These are phyloP conservation scores for Diaporthe humulicola DNA, from an alignment of 2,329 filamentous ascomycete species.

Conservation along the genomic window DNA sequence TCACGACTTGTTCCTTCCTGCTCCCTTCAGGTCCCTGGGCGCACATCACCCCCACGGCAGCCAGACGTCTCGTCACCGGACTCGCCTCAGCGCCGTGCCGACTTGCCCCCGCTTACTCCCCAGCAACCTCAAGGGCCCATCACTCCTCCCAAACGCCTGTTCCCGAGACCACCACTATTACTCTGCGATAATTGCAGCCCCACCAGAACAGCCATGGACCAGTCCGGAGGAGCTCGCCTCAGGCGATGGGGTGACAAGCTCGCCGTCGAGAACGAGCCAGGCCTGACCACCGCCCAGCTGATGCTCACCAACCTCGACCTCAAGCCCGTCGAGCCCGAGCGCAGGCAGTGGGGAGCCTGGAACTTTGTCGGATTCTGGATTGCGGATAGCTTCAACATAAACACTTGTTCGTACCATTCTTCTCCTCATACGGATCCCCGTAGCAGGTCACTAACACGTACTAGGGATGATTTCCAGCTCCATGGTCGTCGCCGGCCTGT, in stretches of 20 bases:
- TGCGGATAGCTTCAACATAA: constrained; percentile 88
- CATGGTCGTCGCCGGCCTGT: constrained; percentile 82
- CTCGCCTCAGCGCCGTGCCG: background rate
- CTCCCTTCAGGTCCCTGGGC: background rate
- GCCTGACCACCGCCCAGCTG: constrained; percentile 82
- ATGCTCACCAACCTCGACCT: constrained; percentile 91
- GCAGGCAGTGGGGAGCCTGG: constrained; percentile 87
- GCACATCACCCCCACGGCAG: background rate
- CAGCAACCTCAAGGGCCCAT: constrained; percentile 20
- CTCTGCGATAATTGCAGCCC: background rate
- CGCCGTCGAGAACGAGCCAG: constrained; percentile 80
- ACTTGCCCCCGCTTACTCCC: background rate
- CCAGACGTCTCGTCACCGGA: background rate
- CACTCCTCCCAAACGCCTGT: constrained; percentile 24
- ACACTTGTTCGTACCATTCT: too few relatives aligned
- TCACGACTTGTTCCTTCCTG: background rate
- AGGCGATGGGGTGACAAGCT: constrained; percentile 69
- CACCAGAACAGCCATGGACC: constrained; percentile 46
- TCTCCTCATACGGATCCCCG: too few relatives aligned
- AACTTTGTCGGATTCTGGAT: constrained; percentile 94
- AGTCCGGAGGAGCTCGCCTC: constrained; percentile 53
- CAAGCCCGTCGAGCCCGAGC: constrained; percentile 82
- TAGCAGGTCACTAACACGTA: too few relatives aligned
- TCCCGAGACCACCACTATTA: constrained; percentile 1
- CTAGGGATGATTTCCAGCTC: constrained; percentile 94